Conservation (phyloP, 2,329 filamentous ascomycete species). For the Emergomyces pasteurianus region DNA sequence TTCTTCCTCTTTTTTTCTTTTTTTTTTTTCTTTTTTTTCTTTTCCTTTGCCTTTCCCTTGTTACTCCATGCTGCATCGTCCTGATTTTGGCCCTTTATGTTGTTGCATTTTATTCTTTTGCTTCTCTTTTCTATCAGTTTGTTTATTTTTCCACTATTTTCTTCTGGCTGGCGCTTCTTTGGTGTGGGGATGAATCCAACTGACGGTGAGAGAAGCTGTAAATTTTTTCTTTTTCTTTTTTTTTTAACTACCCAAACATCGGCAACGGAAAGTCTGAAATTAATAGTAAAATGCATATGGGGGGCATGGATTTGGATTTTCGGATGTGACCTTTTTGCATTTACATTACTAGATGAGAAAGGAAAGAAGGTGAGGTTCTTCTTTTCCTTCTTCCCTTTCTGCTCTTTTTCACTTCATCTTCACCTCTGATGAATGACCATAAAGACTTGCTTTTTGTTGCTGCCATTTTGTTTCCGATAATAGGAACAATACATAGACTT, state of each 20-base stretch:
- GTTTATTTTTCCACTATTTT: neutral
- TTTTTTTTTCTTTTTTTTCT: slow-evolving; percentile 6
- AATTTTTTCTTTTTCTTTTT: neutral
- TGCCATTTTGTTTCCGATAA: no score
- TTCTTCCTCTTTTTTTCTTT: neutral
- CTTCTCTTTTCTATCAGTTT: slow-evolving; percentile 1
- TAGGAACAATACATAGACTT: no score
- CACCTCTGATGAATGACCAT: no score
- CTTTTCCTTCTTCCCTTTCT: neutral
- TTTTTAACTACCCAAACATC: neutral
- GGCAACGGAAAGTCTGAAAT: neutral
- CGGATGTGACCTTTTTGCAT: neutral
- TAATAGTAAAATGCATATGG: neutral
- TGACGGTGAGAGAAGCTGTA: neutral
- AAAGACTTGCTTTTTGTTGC: no score
- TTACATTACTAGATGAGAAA: neutral
- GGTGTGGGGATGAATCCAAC: no score
- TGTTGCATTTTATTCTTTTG: slow-evolving; percentile 1
- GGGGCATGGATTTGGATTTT: neutral
- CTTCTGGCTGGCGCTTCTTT: no score
- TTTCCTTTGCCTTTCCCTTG: neutral
- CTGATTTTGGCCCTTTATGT: neutral
- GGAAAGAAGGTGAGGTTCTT: neutral
- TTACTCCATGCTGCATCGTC: neutral
- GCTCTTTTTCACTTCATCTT: no score